Evolutionary conservation across 805 yeast genomes (phyloP).

Genomic region (Limtongia smithiae): DNA sequence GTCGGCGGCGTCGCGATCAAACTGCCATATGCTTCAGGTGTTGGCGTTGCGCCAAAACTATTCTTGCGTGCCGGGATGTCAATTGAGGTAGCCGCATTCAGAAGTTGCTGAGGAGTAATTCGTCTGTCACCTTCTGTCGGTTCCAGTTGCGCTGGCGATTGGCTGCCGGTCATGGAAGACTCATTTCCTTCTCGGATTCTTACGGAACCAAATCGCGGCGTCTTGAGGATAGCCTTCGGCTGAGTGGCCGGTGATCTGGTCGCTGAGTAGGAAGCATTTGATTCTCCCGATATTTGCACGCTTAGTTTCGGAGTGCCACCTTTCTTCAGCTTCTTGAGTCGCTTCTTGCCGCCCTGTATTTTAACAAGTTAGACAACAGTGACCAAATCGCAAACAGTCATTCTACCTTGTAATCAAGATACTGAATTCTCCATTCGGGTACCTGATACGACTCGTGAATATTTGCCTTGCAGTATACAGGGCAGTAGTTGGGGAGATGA

Average conservation of each 20-base stretch:
- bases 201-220: too few relatives aligned
- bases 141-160: too few relatives aligned
- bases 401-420: conserved; percentile 40
- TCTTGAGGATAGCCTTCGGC: too few relatives aligned
- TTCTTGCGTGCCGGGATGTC: conserved; percentile 7
- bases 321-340: conserved; percentile 43
- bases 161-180: too few relatives aligned
- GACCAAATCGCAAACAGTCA: too few relatives aligned
- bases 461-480: neutral
- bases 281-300: neutral
- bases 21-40: conserved; percentile 17
- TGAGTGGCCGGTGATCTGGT: too few relatives aligned
- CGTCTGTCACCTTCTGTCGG: conserved; percentile 7
- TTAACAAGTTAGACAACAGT: too few relatives aligned
- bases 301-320: neutral
- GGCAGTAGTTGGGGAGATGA: too few relatives aligned
- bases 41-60: neutral
- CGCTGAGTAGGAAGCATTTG: neutral
- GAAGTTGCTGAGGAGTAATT: conserved; percentile 23
- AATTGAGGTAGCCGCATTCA: conserved; percentile 6
- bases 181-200: too few relatives aligned
- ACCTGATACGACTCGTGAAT: conserved; percentile 25
- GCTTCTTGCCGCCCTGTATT: conserved; percentile 47
- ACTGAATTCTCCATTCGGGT: conserved; percentile 46
- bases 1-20: conserved; percentile 27